Percentiles rank a stretch among this genome's conserved stretches.
phyloP scores from a whole-genome alignment of 2,329 filamentous ascomycete species.

The Apiospora aurea region DNA sequence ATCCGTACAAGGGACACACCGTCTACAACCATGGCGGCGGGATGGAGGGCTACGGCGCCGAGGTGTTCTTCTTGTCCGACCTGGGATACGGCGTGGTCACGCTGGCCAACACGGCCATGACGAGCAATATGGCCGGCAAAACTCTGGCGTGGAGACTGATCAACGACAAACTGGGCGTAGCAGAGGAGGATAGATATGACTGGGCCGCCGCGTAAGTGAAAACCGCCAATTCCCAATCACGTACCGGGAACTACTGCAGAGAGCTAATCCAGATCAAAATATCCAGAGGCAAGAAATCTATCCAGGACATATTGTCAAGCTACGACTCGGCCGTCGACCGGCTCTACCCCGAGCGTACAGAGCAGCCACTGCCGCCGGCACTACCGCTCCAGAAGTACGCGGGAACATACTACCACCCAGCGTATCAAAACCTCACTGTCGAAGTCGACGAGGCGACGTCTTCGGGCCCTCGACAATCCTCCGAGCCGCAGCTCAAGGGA shows the following conservation, averaged over 20 bases:
- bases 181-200: slow-evolving; percentile 44
- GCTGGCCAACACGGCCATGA: slow-evolving; percentile 52
- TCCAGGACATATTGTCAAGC: slow-evolving; percentile 32
- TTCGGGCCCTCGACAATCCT: background rate
- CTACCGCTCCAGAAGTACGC: slow-evolving; percentile 45
- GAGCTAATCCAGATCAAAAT: background rate
- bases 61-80: slow-evolving; percentile 53
- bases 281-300: slow-evolving; percentile 31
- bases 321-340: slow-evolving; percentile 43
- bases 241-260: background rate
- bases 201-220: slow-evolving; percentile 44
- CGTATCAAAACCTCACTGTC: slow-evolving; percentile 48
- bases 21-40: slow-evolving; percentile 52
- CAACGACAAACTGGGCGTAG: slow-evolving; percentile 47
- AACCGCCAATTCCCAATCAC: background rate
- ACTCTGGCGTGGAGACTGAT: slow-evolving; percentile 48
- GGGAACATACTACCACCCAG: slow-evolving; percentile 54
- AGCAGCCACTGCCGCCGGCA: slow-evolving; percentile 43
- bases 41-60: slow-evolving; percentile 52
- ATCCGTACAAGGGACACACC: slow-evolving; percentile 50
- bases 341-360: slow-evolving; percentile 47
- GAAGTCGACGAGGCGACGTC: slow-evolving; percentile 26
- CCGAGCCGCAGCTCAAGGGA: slow-evolving; percentile 34
- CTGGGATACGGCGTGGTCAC: slow-evolving; percentile 50
- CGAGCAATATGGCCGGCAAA: slow-evolving; percentile 45